Evolutionary conservation across 768 basidiomycete genomes (phyloP), one percentile per base, ranked within the genome.

Genomic region (Suillus plorans): DNA sequence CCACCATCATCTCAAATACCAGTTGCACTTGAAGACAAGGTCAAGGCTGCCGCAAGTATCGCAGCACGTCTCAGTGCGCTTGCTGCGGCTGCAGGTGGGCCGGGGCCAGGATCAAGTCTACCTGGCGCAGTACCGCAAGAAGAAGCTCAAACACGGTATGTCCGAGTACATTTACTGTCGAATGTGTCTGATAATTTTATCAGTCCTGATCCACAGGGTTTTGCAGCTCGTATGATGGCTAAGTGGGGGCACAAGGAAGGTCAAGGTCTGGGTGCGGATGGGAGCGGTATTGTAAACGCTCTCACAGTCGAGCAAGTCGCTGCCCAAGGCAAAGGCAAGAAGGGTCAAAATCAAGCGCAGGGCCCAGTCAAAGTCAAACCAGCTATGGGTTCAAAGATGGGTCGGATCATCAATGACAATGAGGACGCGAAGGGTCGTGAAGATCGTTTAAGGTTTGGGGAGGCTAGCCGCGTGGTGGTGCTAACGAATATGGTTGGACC

Each of bases 211-310:
- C 86, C 88, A 0, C 89, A 87, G 63, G 85, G 84, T 14, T 94
- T 96, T 69, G 94, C 94, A 39, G 89, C 89, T 14, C 89, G 92
- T 41, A 73, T 97, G 69, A 97, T 97, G 95, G 92, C 92, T 3
- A 97, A 95, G 79, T 96, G 92, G 92, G 96, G 96, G 0, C 94
- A 97, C 74, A 91, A 92, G 73, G 93, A 94, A 74, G 97, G 97
- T 1, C 89, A 95, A 77, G 96, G 96, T 12, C 83, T 98, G 1
- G 97, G 97, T 41, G 89, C 85, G 0, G 87, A 92, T 65, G 92
- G 89, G 9, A 83, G 84, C 2, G 95, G 95, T 2, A 96, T 99
- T 53, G 87, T 96, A 52, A 91, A 96, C 64, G 94, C 96, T 6
- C 84, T 98, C 5, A 84, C 88, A 0, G 91, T 97, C 25, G 92